A percentile compares a stretch with the other conserved stretches of the same genome.
phyloP scores from a whole-genome alignment of 441 rosid species.

The Euphorbia celastroides region DNA sequence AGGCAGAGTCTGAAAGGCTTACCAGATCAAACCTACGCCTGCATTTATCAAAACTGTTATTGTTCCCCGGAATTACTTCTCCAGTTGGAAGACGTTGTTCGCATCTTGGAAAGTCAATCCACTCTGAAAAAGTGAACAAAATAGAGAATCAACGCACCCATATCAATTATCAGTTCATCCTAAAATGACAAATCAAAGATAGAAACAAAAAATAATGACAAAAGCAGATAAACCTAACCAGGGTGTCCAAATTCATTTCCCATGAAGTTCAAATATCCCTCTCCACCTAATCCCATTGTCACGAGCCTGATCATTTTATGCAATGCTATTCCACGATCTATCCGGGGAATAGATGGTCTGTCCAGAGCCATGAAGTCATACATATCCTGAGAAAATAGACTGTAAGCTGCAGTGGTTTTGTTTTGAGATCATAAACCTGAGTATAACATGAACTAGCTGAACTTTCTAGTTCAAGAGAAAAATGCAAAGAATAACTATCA shows the following conservation, averaged over 20 bases:
- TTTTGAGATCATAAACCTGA: neutral
- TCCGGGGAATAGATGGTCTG: constrained; percentile 68
- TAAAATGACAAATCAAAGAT: constrained; percentile 5
- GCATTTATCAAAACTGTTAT: constrained; percentile 84
- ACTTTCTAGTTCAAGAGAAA: neutral
- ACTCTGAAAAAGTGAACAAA: constrained; percentile 45
- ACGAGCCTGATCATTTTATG: constrained; percentile 97
- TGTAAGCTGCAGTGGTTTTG: constrained; percentile 5
- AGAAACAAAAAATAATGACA: constrained; percentile 7
- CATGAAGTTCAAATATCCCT: constrained; percentile 98
- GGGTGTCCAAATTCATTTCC: constrained; percentile 99
- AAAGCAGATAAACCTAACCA: constrained; percentile 38
- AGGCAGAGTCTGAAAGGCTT: constrained; percentile 22
- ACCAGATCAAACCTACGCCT: constrained; percentile 95
- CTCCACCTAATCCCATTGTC: constrained; percentile 97
- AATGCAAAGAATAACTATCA: neutral
- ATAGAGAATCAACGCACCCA: constrained; percentile 5
- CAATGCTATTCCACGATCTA: constrained; percentile 97
- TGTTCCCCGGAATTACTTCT: constrained; percentile 58
- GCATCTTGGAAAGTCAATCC: constrained; percentile 97
- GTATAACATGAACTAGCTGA: neutral
- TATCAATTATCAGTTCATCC: constrained; percentile 4
- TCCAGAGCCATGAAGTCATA: constrained; percentile 95
- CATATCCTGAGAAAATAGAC: constrained; percentile 67
- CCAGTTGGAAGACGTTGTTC: constrained; percentile 79